Conservation (phyloP, 1,284 basidiomycete species). For the Cutaneotrichosporon sp. region DNA sequence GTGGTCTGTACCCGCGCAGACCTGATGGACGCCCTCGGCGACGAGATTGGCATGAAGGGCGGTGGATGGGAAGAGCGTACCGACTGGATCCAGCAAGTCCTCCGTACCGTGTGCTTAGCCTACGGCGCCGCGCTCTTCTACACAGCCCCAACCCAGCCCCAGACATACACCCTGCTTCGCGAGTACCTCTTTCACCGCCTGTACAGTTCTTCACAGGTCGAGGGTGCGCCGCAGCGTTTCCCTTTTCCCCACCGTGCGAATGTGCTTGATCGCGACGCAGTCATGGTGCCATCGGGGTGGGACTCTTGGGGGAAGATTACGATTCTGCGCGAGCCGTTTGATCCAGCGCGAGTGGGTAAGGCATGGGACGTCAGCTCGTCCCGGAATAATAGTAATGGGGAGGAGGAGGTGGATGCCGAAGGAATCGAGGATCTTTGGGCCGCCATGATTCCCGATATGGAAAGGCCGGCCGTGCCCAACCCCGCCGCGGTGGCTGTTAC, state of each 20-base stretch:
- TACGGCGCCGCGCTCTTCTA: slow-evolving; percentile 93
- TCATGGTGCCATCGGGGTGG: slow-evolving; percentile 93
- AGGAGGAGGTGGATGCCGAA: slow-evolving; percentile 46
- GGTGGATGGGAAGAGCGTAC: slow-evolving; percentile 92
- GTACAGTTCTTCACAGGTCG: slow-evolving; percentile 59
- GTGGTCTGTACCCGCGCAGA: slow-evolving; percentile 91
- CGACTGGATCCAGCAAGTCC: slow-evolving; percentile 90
- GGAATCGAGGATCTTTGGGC: slow-evolving; percentile 49
- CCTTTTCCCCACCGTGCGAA: slow-evolving; percentile 84
- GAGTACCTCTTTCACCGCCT: slow-evolving; percentile 83
- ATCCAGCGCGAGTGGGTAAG: slow-evolving; percentile 73
- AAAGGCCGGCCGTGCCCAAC: slow-evolving; percentile 23
- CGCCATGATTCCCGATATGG: slow-evolving; percentile 50
- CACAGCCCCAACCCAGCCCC: slow-evolving; percentile 72
- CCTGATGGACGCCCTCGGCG: slow-evolving; percentile 73
- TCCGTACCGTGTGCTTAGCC: slow-evolving; percentile 86
- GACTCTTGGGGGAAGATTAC: slow-evolving; percentile 96
- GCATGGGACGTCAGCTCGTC: slow-evolving; percentile 67
- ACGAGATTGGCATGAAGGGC: slow-evolving; percentile 60
- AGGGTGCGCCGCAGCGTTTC: slow-evolving; percentile 63
- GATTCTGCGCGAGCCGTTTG: slow-evolving; percentile 87
- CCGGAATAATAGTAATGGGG: slow-evolving; percentile 30
- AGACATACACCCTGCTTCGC: slow-evolving; percentile 76
- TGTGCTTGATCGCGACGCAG: slow-evolving; percentile 84
- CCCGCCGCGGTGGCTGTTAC: slow-evolving; percentile 29